Evolutionary conservation across 2,329 filamentous ascomycete genomes (phyloP), one percentile per base, ranked within the genome.

Genomic region (Ustilaginoidea virens): DNA sequence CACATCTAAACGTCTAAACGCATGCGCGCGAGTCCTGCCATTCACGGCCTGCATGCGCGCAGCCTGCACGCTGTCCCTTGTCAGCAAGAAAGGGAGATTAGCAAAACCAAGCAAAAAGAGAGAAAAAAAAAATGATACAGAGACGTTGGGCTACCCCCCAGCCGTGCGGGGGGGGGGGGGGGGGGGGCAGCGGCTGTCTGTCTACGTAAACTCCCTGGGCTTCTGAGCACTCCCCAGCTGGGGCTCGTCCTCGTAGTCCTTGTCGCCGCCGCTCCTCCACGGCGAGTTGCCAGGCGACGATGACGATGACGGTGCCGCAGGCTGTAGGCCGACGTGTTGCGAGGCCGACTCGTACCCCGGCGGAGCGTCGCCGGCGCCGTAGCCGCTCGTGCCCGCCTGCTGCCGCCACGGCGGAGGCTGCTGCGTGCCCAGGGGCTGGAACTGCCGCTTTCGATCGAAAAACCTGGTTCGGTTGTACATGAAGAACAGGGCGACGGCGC

Each of bases 401-500:
- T 35, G 39, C 27, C 46, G 40, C 50, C 50, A 53, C 12, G 47
- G 42, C 10, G 47, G 39, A 7, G 42, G 39, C 20, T 44, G 41
- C 25, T 49, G 46, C 19, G 40, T 39, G n/a, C 28, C 32, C 5
- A 32, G 26, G 10, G 28, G 21, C 9, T 32, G 31, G 31, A 33
- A 27, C 24, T 32, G 15, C 21, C 32, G 23, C 30, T 29, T 42
- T 27, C 39, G 40, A 23, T 37, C 45, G 25, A 39, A 35, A 28
- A 49, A 27, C 31, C 41, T 49, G 30, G 36, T 40, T 19, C 39
- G 40, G 19, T 46, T 44, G 25, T 50, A 42, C 29, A 48, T 50
- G 25, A 54, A 43, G 29, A 56, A 38, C 14, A 64, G 38, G 27
- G 25, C 18, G 5, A 60, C 44, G 18, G 51, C 46, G 5, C 65